Evolutionary conservation across 1,139 yeast genomes (phyloP), one percentile per base, ranked within the genome.

Genomic region (Kodamaea plutei): DNA sequence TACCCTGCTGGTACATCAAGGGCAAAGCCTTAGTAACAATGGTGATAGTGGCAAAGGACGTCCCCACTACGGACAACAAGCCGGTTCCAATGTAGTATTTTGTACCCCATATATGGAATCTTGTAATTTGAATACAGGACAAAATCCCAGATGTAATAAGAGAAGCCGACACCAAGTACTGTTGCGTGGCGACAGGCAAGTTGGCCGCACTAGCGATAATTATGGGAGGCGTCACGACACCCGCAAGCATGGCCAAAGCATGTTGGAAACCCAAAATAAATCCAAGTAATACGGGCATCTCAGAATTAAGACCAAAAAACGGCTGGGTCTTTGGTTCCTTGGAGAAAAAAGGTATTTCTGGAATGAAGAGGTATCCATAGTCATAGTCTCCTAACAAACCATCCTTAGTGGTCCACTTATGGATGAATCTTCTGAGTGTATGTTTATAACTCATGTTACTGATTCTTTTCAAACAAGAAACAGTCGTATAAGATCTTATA

Each of bases 181-280:
- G 80, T 30, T 76, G 70, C 12, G 62, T 40, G 3, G 56, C 69
- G 11, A 62, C 42, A 19, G 56, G 58, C 34, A 87, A 65, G 53
- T 82, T 69, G 14, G 89, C 88, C 16, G 72, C 58, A 7, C 63
- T 47, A 1, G 88, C 63, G 29, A 84, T 81, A 45, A 84, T 64
- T 35, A 85, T 59, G 2, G 95, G 93, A 5, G 95, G 95, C n/a
- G 94, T 68, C 24, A 83, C 82, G 29, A 88, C 76, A 48, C 96
- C 96, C 7, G 95, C 96, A 59, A 88, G 61, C 95, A 87, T 84
- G 25, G 96, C 81, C 44, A 88, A 61, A 2, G 94, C 66, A 53
- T 88, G 96, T 59, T 87, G 96, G 44, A 88, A 69, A 10, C 96
- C 96, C 26, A 88, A 69, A 5, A 87, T 43, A 33, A 83, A 57